Evolutionary conservation across 768 basidiomycete species (phyloP).

Genomic region (Rhodotorula toruloides): DNA sequence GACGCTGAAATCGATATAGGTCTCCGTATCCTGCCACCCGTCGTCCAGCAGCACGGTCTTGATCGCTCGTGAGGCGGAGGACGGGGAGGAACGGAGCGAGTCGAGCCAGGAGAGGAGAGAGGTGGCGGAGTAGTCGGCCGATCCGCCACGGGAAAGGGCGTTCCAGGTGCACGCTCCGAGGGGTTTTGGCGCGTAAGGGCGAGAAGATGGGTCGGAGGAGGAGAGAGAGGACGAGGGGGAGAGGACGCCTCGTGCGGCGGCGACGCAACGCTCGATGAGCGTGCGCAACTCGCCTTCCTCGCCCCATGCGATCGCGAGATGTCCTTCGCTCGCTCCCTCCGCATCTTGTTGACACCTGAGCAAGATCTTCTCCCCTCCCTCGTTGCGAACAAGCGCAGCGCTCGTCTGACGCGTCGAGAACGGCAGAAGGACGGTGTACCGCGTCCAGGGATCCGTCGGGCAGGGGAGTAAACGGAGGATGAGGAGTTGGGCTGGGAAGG

Average conservation of each 20-base stretch:
- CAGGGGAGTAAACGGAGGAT: slow-evolving; percentile 1
- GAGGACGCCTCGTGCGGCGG: slow-evolving; percentile 1
- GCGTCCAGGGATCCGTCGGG: background rate
- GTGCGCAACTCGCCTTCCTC: background rate
- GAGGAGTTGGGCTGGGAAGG: slow-evolving; percentile 16
- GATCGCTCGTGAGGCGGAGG: background rate
- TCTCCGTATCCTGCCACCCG: slow-evolving; percentile 38
- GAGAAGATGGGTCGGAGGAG: background rate
- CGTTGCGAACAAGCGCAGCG: slow-evolving; percentile 5
- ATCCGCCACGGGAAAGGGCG: slow-evolving; percentile 14
- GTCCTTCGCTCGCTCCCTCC: background rate
- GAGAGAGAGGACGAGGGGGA: too few relatives aligned
- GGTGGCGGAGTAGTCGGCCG: slow-evolving; percentile 25
- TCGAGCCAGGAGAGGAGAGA: slow-evolving; percentile 26
- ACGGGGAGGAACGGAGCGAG: background rate
- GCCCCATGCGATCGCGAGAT: slow-evolving; percentile 11
- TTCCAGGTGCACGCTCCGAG: slow-evolving; percentile 41
- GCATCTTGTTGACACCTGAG: slow-evolving; percentile 23
- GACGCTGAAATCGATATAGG: background rate
- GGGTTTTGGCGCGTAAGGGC: background rate
- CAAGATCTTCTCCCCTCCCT: background rate
- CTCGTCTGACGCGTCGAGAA: slow-evolving; percentile 5
- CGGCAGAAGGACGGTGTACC: slow-evolving; percentile 16
- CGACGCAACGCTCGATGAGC: slow-evolving; percentile 13
- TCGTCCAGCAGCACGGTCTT: slow-evolving; percentile 40